Evolutionary conservation across 352 stramenopile genomes (phyloP).

Genomic region (Phytophthora rubi): DNA sequence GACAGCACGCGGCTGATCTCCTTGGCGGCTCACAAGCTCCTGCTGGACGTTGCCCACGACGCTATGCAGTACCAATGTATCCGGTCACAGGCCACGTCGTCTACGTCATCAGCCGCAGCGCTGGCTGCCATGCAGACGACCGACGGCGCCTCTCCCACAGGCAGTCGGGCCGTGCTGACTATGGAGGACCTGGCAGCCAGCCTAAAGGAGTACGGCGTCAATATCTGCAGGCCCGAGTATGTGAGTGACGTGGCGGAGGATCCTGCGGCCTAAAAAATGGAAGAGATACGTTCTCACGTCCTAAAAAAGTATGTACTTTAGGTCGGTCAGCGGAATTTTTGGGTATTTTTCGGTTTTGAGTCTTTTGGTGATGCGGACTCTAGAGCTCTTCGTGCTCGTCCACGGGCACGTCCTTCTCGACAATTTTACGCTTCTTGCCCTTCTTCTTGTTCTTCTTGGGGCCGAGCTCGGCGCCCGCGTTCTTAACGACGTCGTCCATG

Average conservation of each 20-base stretch:
- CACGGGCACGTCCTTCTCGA: constrained; percentile 33
- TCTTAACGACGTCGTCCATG: constrained; percentile 61
- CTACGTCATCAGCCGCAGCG: constrained; percentile 7
- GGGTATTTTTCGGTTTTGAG: background rate
- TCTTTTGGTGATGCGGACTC: background rate
- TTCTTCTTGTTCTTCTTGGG: constrained; percentile 33
- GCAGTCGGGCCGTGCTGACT: constrained; percentile 53
- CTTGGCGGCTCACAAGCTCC: constrained; percentile 80
- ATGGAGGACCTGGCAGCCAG: constrained; percentile 82
- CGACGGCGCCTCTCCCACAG: constrained; percentile 23
- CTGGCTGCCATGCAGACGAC: constrained; percentile 10
- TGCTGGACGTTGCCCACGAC: constrained; percentile 81
- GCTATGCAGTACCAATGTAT: constrained; percentile 84
- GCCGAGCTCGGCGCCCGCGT: constrained; percentile 11
- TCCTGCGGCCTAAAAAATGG: constrained; percentile 12
- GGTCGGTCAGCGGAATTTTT: background rate
- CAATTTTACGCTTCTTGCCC: constrained; percentile 3
- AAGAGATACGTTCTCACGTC: constrained; percentile 4
- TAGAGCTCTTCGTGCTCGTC: constrained; percentile 48
- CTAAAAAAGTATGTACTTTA: constrained; percentile 9
- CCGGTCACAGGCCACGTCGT: constrained; percentile 42
- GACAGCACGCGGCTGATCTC: constrained; percentile 68
- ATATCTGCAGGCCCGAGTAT: constrained; percentile 84
- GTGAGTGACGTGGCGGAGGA: constrained; percentile 66
- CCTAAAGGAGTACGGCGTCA: constrained; percentile 83